Evolutionary conservation across 164 flowering plant genomes (phyloP).

Genomic region (Magnolia sinica): DNA sequence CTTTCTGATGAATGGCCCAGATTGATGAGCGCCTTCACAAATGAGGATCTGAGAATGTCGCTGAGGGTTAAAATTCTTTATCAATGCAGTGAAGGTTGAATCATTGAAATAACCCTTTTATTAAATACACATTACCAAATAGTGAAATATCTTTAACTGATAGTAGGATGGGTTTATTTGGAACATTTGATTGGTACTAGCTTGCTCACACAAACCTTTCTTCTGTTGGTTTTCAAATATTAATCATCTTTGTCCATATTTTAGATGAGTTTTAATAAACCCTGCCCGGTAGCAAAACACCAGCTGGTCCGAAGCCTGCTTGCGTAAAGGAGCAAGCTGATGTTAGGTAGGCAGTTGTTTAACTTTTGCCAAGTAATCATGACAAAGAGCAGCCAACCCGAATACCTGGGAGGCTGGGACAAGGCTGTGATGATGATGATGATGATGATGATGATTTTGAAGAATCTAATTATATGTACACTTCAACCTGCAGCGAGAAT

Average conservation of each 20-base stretch:
- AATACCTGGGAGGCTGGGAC: not conserved
- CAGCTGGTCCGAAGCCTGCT: too few species aligned
- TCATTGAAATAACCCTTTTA: too few species aligned
- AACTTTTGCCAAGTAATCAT: not conserved
- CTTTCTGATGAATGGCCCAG: not conserved
- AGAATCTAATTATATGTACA: not conserved
- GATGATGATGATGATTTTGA: not conserved
- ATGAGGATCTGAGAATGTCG: not conserved
- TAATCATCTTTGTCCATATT: too few species aligned
- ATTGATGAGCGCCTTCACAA: not conserved
- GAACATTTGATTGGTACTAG: too few species aligned
- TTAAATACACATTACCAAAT: too few species aligned
- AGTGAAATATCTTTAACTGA: too few species aligned
- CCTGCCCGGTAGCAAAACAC: too few species aligned
- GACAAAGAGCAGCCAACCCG: not conserved
- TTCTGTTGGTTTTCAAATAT: too few species aligned
- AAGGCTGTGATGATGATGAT: not conserved
- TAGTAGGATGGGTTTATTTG: too few species aligned
- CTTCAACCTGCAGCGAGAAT: conserved; percentile 68
- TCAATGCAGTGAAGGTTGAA: not conserved
- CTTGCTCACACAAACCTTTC: too few species aligned
- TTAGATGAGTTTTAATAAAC: too few species aligned
- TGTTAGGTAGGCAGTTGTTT: too few species aligned
- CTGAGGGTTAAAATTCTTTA: not conserved
- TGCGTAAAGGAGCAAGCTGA: not conserved